A percentile compares a stretch with the other conserved stretches of the same genome.
Evolutionary conservation across 371 early-diverging fungal genomes (phyloP).

Genomic region (Lichtheimia hyalospora): DNA sequence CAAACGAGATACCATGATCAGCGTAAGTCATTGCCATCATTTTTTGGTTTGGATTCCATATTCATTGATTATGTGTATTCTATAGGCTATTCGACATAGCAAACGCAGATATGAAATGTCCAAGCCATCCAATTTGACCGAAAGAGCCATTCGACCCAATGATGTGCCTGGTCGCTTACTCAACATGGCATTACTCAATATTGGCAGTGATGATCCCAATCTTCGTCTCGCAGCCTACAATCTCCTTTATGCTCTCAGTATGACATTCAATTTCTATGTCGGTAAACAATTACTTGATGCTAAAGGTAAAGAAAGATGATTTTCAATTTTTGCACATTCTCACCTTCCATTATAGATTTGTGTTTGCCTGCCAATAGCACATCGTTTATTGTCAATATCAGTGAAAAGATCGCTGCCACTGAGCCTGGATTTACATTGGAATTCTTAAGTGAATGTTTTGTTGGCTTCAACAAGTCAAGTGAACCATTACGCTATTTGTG

Average conservation of each 20-base stretch:
- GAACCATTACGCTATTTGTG: constrained; percentile 77
- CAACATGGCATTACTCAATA: constrained; percentile 89
- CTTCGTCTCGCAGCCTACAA: constrained; percentile 87
- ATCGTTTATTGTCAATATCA: constrained; percentile 77
- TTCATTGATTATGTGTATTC: neutral
- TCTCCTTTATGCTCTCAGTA: constrained; percentile 77
- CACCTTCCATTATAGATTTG: constrained; percentile 46
- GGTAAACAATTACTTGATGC: constrained; percentile 81
- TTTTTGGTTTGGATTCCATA: neutral
- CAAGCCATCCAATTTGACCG: constrained; percentile 63
- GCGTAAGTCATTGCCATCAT: constrained; percentile 20
- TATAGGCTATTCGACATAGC: constrained; percentile 68
- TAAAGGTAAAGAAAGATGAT: constrained; percentile 21
- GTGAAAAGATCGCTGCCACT: constrained; percentile 75
- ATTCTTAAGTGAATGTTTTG: constrained; percentile 85
- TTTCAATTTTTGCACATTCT: neutral
- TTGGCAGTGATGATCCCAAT: constrained; percentile 81
- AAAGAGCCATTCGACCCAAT: constrained; percentile 80
- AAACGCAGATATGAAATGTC: constrained; percentile 71
- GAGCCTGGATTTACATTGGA: constrained; percentile 85
- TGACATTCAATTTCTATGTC: constrained; percentile 85
- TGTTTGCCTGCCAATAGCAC: constrained; percentile 90
- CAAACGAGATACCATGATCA: constrained; percentile 76
- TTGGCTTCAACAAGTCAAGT: constrained; percentile 81
- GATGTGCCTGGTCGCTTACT: constrained; percentile 92